Evolutionary conservation across 1,139 yeast species (phyloP).

Genomic region (Geotrichum fermentans): DNA sequence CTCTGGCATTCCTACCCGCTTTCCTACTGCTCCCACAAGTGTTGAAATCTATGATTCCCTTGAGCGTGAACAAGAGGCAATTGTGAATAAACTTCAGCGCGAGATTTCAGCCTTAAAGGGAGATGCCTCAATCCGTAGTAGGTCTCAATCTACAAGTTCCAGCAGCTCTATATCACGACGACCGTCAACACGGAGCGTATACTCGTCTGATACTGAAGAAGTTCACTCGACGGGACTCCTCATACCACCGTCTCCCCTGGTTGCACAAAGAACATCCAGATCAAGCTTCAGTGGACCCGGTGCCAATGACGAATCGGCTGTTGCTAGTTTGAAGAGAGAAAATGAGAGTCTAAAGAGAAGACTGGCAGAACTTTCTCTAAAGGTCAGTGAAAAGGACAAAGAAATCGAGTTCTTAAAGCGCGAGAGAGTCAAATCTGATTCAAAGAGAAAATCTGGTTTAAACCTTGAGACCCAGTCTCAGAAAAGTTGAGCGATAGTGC

Average conservation of each 20-base stretch:
- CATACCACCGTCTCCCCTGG: slow-evolving; percentile 18
- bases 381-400: slow-evolving; percentile 17
- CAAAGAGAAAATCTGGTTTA: too few species aligned
- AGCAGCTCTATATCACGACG: slow-evolving; percentile 33
- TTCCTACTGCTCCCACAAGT: slow-evolving; percentile 18
- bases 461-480: background rate
- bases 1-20: slow-evolving; percentile 12
- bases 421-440: too few species aligned
- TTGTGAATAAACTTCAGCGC: slow-evolving; percentile 38
- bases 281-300: slow-evolving; percentile 23
- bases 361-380: slow-evolving; percentile 33
- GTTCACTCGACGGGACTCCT: slow-evolving; percentile 13
- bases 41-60: slow-evolving; percentile 19
- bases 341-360: slow-evolving; percentile 35
- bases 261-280: slow-evolving; percentile 20
- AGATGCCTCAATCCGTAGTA: slow-evolving; percentile 24
- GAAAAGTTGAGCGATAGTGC: background rate
- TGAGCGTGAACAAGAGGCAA: slow-evolving; percentile 37
- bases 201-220: slow-evolving; percentile 31
- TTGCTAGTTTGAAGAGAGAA: slow-evolving; percentile 31
- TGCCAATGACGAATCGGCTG: slow-evolving; percentile 23
- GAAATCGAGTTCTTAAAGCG: slow-evolving; percentile 11
- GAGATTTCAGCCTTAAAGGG: slow-evolving; percentile 33
- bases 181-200: slow-evolving; percentile 31
- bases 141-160: slow-evolving; percentile 34